Percentiles rank a stretch among this genome's conserved stretches.
These are phyloP conservation scores for Tulasnella sp. DNA, from an alignment of 768 basidiomycete genomes.

Conservation along the genomic window DNA sequence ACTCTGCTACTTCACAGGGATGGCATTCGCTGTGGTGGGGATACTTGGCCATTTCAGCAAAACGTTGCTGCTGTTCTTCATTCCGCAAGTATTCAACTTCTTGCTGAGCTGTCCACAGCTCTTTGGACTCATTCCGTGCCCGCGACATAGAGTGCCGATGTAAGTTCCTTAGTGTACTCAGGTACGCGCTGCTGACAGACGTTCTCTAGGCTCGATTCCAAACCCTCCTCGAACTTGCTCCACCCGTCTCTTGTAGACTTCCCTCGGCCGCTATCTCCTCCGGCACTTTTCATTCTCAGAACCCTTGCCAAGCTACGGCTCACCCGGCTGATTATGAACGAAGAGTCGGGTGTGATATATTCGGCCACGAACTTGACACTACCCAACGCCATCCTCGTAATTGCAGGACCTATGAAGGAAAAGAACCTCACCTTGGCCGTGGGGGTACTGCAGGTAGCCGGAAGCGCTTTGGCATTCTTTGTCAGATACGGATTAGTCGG, in stretches of 20 bases:
- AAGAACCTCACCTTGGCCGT: constrained; percentile 59
- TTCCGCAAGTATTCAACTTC: constrained; percentile 98
- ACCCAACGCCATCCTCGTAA: constrained; percentile 70
- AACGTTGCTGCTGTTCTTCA: constrained; percentile 89
- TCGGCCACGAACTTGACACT: constrained; percentile 85
- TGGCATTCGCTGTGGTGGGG: constrained; percentile 97
- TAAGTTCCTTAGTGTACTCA: constrained; percentile 27
- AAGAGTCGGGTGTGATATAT: constrained; percentile 39
- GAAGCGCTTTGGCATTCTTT: constrained; percentile 71
- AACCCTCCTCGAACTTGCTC: constrained; percentile 39
- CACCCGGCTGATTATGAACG: constrained; percentile 47
- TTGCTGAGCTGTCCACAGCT: constrained; percentile 87
- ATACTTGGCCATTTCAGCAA: constrained; percentile 98
- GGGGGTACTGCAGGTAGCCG: constrained; percentile 61
- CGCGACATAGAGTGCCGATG: constrained; percentile 87
- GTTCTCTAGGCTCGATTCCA: constrained; percentile 51
- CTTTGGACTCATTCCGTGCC: constrained; percentile 87
- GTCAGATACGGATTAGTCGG: constrained; percentile 84
- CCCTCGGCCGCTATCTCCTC: constrained; percentile 40
- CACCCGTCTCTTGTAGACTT: constrained; percentile 62
- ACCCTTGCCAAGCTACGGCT: constrained; percentile 51
- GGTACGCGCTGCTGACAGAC: background rate
- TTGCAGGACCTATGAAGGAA: constrained; percentile 77
- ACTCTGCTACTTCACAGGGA: constrained; percentile 92
- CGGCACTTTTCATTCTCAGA: constrained; percentile 45